These are phyloP conservation scores for Testicularia cyperi DNA, from an alignment of 1,284 basidiomycete genomes.

Conservation along the genomic window DNA sequence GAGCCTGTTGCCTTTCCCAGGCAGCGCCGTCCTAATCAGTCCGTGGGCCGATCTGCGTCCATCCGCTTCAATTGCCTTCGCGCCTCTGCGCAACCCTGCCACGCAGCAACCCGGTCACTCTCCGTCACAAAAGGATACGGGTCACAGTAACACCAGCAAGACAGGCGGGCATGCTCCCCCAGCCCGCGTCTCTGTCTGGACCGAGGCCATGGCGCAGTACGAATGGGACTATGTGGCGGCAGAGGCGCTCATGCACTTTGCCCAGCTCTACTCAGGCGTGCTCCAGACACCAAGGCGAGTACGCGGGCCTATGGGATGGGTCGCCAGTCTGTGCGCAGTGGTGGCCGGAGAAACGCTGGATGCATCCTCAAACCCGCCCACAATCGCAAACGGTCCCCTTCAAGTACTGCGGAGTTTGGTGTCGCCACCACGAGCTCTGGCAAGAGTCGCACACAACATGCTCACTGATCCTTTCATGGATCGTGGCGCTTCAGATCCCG, in stretches of 20 bases:
- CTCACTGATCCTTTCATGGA: conserved; percentile 46
- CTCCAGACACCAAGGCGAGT: conserved; percentile 50
- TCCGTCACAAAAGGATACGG: too few relatives aligned
- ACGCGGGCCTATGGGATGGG: conserved; percentile 53
- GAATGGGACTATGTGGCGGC: conserved; percentile 57
- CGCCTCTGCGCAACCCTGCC: conserved; percentile 29
- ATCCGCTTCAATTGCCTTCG: conserved; percentile 34
- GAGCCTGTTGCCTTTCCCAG: conserved; percentile 51
- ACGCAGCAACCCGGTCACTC: not conserved
- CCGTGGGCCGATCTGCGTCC: conserved; percentile 58
- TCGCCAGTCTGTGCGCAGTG: conserved; percentile 48
- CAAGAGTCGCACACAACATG: conserved; percentile 31
- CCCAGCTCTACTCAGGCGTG: conserved; percentile 56
- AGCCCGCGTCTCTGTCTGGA: conserved; percentile 27
- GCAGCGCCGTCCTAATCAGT: conserved; percentile 53
- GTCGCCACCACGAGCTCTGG: conserved; percentile 24
- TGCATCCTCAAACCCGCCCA: not conserved
- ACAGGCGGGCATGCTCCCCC: not conserved
- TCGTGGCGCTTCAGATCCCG: conserved; percentile 2
- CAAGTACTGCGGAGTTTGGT: conserved; percentile 18
- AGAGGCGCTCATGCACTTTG: conserved; percentile 56
- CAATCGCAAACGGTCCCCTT: conserved; percentile 14
- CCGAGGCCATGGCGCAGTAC: conserved; percentile 40
- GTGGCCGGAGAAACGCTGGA: conserved; percentile 31
- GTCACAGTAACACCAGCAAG: not conserved